Evolutionary conservation across 257 asterid genomes (phyloP).

Genomic region (Handroanthus guayacan): DNA sequence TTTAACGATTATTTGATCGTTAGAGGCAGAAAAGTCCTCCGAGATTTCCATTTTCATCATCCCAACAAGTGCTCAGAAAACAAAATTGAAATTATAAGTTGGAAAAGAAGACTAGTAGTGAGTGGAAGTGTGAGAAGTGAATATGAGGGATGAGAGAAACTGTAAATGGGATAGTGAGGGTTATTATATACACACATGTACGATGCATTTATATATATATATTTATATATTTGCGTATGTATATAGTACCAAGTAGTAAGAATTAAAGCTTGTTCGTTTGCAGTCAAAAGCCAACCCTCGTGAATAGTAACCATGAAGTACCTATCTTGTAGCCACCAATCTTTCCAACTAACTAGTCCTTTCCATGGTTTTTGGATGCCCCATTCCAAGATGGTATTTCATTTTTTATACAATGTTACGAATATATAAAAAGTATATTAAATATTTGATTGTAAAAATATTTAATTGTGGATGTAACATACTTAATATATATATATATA

Average conservation of each 20-base stretch:
- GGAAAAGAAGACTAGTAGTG: conserved; percentile 30
- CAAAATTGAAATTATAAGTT: background rate
- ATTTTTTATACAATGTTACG: too few species aligned
- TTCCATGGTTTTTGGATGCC: too few species aligned
- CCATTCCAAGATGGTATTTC: too few species aligned
- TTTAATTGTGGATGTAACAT: too few species aligned
- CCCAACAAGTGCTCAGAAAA: background rate
- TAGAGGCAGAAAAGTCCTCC: conserved; percentile 56
- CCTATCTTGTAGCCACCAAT: conserved; percentile 57
- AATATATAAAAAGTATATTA: too few species aligned
- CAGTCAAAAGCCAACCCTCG: conserved; percentile 46
- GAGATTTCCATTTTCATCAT: conserved; percentile 45
- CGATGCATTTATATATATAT: background rate
- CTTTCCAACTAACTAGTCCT: conserved; percentile 44
- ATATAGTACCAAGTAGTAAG: conserved; percentile 34
- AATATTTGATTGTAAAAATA: too few species aligned
- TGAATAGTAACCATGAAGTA: conserved; percentile 42
- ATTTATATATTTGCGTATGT: conserved; percentile 29
- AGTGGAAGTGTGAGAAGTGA: conserved; percentile 53
- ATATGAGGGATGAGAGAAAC: conserved; percentile 46
- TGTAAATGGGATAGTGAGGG: conserved; percentile 52
- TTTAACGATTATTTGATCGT: conserved; percentile 58
- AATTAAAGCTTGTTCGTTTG: conserved; percentile 44
- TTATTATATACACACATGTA: background rate
- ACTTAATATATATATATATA: too few species aligned